phyloP scores from a whole-genome alignment of 2,329 filamentous ascomycete genomes.

The Periglandula ipomoeae region DNA sequence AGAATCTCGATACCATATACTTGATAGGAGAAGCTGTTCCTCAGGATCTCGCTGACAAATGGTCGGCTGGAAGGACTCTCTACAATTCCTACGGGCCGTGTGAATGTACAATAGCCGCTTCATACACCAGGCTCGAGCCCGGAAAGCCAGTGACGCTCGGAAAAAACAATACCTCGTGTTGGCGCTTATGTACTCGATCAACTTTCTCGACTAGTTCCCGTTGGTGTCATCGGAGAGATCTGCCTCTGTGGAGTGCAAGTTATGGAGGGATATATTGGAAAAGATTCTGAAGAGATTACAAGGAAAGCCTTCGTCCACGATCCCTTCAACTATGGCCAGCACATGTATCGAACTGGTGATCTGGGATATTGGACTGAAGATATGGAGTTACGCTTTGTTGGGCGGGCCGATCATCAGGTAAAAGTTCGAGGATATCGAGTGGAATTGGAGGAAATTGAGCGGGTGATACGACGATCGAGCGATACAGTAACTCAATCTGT shows the following conservation, averaged over 20 bases:
- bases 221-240: background rate
- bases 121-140: background rate
- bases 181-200: background rate
- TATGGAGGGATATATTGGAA: background rate
- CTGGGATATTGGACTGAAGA: background rate
- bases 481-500: background rate
- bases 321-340: background rate
- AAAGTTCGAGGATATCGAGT: constrained; percentile 1
- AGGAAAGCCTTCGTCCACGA: background rate
- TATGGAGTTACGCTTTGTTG: background rate
- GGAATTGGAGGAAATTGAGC: background rate
- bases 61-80: background rate
- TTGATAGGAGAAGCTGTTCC: background rate
- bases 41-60: background rate
- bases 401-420: background rate
- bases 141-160: background rate
- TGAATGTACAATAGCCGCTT: background rate
- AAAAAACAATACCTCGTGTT: background rate
- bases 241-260: background rate
- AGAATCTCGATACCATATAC: background rate
- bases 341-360: background rate
- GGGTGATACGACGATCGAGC: background rate
- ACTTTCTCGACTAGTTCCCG: background rate
- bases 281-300: background rate
- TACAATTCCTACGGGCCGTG: background rate